Evolutionary conservation across 2,329 filamentous ascomycete species (phyloP).

Genomic region (Sclerotinia sclerotiorum): DNA sequence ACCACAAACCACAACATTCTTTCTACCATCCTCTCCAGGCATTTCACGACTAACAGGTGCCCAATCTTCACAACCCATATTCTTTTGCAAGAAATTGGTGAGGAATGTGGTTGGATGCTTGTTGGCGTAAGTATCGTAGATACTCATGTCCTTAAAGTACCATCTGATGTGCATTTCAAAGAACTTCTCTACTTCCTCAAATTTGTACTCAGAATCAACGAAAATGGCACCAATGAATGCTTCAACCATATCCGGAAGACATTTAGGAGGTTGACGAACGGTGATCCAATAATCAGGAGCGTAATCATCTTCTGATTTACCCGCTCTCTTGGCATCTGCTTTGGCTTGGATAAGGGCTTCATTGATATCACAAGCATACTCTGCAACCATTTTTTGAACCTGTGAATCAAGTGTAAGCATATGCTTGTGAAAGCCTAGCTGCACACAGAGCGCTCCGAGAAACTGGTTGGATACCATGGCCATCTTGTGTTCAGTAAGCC

Average conservation of each 20-base stretch:
- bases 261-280: conserved; percentile 66
- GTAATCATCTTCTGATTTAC: conserved; percentile 44
- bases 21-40: conserved; percentile 40
- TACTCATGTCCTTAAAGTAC: conserved; percentile 81
- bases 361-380: conserved; percentile 59
- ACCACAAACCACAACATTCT: conserved; percentile 63
- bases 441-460: conserved; percentile 76
- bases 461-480: conserved; percentile 99
- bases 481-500: conserved; percentile 98
- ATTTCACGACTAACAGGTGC: conserved; percentile 49
- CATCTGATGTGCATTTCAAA: conserved; percentile 72
- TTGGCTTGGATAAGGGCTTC: conserved; percentile 49
- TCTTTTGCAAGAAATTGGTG: conserved; percentile 59
- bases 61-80: conserved; percentile 65
- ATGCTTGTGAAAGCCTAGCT: conserved; percentile 74
- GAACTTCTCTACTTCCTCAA: conserved; percentile 69
- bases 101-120: conserved; percentile 81
- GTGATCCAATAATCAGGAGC: conserved; percentile 68
- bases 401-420: conserved; percentile 56
- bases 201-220: conserved; percentile 83
- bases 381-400: conserved; percentile 49
- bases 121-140: conserved; percentile 85
- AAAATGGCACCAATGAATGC: conserved; percentile 88
- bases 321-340: conserved; percentile 40
- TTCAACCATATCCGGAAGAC: conserved; percentile 83